Conservation (phyloP, 176 grass and related monocot genomes). For the Otatea glauca region DNA sequence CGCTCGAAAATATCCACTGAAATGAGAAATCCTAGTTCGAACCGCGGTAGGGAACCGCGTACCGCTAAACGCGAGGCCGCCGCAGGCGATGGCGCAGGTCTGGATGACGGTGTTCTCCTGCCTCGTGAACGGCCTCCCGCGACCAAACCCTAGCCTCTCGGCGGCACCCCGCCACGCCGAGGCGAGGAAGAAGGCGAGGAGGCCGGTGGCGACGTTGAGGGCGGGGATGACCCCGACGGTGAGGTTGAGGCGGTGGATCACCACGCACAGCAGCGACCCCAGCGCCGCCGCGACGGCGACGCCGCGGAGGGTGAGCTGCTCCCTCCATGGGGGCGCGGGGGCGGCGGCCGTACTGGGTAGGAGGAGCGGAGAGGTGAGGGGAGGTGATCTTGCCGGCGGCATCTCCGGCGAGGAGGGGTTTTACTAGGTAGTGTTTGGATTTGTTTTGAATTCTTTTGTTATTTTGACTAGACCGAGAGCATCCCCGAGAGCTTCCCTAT, state of each 20-base stretch:
- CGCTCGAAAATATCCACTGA: no score
- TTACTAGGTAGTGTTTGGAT: no score
- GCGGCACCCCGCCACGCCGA: slow-evolving; percentile 44
- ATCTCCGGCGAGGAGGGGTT: not conserved
- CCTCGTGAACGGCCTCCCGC: slow-evolving; percentile 61
- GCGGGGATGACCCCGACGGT: slow-evolving; percentile 58
- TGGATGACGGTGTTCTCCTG: slow-evolving; percentile 89
- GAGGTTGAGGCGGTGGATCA: slow-evolving; percentile 62
- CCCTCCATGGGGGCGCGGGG: slow-evolving; percentile 34
- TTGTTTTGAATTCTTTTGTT: no score
- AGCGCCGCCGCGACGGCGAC: slow-evolving; percentile 47
- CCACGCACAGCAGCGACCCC: slow-evolving; percentile 50
- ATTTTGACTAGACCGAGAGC: no score
- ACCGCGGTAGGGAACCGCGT: not conserved
- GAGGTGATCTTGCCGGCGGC: not conserved
- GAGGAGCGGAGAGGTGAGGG: slow-evolving; percentile 10
- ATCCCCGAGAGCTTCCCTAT: no score
- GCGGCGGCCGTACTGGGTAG: not conserved
- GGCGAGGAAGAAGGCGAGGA: slow-evolving; percentile 51
- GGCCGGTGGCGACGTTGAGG: slow-evolving; percentile 55
- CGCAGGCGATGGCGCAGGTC: slow-evolving; percentile 92
- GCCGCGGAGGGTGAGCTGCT: slow-evolving; percentile 52
- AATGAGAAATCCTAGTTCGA: not conserved
- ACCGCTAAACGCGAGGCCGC: slow-evolving; percentile 90
- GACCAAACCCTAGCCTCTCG: slow-evolving; percentile 33